phyloP scores from a whole-genome alignment of 768 basidiomycete genomes.

The Boletus reticulatus region DNA sequence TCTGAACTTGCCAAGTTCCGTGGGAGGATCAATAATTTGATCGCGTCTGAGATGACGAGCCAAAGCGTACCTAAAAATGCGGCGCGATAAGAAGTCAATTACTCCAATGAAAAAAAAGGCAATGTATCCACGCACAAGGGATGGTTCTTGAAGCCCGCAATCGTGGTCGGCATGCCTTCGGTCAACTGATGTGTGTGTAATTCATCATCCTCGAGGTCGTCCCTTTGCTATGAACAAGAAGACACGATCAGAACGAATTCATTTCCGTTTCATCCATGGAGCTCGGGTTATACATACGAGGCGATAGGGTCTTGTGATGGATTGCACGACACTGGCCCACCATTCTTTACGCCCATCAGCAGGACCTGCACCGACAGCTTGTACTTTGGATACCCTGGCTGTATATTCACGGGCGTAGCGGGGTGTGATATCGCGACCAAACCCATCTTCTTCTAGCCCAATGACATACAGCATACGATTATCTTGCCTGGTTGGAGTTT shows the following conservation, averaged over 20 bases:
- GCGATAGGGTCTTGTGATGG: slow-evolving; percentile 73
- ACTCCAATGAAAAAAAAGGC: neutral
- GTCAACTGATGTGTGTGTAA: slow-evolving; percentile 70
- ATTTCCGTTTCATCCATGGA: slow-evolving; percentile 20
- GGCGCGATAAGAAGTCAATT: neutral
- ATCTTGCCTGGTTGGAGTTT: slow-evolving; percentile 38
- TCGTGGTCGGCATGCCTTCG: slow-evolving; percentile 91
- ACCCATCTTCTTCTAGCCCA: slow-evolving; percentile 93
- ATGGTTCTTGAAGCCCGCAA: slow-evolving; percentile 94
- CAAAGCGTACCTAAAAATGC: slow-evolving; percentile 65
- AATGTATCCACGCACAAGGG: slow-evolving; percentile 54
- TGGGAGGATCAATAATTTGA: slow-evolving; percentile 77
- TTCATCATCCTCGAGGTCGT: slow-evolving; percentile 92
- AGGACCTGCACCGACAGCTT: slow-evolving; percentile 51
- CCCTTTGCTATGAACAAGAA: slow-evolving; percentile 63
- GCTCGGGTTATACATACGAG: slow-evolving; percentile 51
- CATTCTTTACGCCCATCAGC: slow-evolving; percentile 70
- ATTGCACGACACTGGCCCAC: slow-evolving; percentile 74
- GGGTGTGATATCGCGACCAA: slow-evolving; percentile 86
- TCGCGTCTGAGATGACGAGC: slow-evolving; percentile 84
- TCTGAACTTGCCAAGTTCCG: slow-evolving; percentile 88
- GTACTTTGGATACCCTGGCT: slow-evolving; percentile 77
- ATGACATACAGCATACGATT: slow-evolving; percentile 93
- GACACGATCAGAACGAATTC: slow-evolving; percentile 8
- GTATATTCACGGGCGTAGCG: slow-evolving; percentile 83